These are phyloP conservation scores for Crithidia mellificae DNA, from an alignment of 208 protist species.

Conservation along the genomic window DNA sequence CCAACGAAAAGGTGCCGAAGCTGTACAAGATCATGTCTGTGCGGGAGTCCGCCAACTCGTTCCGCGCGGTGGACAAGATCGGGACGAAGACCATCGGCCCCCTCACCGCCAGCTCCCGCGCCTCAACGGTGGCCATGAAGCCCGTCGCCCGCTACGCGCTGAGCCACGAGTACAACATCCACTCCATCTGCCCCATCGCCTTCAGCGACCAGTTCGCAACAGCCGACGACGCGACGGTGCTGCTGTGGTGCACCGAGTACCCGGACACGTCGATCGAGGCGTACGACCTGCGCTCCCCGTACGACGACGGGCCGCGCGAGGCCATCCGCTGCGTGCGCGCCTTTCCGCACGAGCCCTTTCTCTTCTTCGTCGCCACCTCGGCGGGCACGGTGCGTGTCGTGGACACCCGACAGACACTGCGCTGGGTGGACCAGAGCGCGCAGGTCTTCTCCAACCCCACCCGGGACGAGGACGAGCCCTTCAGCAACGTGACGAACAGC, in stretches of 20 bases:
- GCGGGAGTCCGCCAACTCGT: constrained; percentile 58
- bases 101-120: constrained; percentile 39
- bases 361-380: constrained; percentile 83
- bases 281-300: constrained; percentile 65
- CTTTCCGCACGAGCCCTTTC: constrained; percentile 82
- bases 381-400: constrained; percentile 74
- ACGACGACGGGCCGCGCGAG: constrained; percentile 57
- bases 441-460: constrained; percentile 65
- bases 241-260: constrained; percentile 89
- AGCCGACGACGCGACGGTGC: constrained; percentile 80
- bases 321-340: constrained; percentile 57
- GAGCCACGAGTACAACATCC: constrained; percentile 87
- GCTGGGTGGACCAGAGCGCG: constrained; percentile 66
- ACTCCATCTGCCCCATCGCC: constrained; percentile 72
- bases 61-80: constrained; percentile 72
- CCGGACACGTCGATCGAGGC: constrained; percentile 83
- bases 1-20: constrained; percentile 88
- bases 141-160: constrained; percentile 69
- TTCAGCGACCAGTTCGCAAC: constrained; percentile 83
- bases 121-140: constrained; percentile 69
- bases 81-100: constrained; percentile 53
- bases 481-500: constrained; percentile 61
- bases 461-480: constrained; percentile 47
- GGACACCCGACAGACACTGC: constrained; percentile 78
- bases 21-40: constrained; percentile 82